Percentiles rank a stretch among this genome's conserved stretches.
These are phyloP conservation scores for Magnolia kwangsiensis DNA, from an alignment of 164 flowering plant genomes.

Conservation along the genomic window DNA sequence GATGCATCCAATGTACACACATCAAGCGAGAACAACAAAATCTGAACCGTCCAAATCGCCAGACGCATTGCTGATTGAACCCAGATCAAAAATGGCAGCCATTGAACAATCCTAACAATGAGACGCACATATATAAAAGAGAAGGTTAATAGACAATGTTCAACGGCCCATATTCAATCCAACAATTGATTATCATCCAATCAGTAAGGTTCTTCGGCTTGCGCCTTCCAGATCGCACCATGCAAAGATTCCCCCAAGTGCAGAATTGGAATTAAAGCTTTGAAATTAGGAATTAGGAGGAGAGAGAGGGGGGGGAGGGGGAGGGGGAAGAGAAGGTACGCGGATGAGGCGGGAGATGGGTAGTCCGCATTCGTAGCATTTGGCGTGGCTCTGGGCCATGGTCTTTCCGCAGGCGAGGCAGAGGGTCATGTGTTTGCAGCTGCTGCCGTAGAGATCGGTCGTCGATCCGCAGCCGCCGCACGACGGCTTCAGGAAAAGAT, in stretches of 20 bases:
- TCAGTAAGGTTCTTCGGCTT: too few relatives aligned
- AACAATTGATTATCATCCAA: too few relatives aligned
- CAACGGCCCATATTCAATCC: neutral
- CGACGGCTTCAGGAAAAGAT: conserved; percentile 64
- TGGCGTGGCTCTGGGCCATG: conserved; percentile 60
- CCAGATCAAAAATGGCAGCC: neutral
- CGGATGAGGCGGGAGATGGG: conserved; percentile 69
- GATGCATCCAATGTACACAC: neutral
- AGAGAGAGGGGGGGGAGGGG: neutral
- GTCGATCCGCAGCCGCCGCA: conserved; percentile 72
- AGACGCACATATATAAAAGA: neutral
- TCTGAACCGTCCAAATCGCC: neutral
- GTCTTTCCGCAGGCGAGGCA: conserved; percentile 75
- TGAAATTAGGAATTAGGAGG: too few relatives aligned
- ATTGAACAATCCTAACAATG: neutral
- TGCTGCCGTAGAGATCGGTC: conserved; percentile 80
- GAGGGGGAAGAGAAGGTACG: conserved; percentile 23
- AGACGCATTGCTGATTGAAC: neutral
- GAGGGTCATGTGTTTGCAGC: conserved; percentile 95
- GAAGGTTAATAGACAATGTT: neutral
- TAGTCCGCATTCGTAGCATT: conserved; percentile 75
- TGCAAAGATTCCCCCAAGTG: too few relatives aligned
- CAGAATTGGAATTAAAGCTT: too few relatives aligned
- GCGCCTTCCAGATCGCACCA: too few relatives aligned
- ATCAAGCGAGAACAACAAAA: neutral